Evolutionary conservation across 257 asterid genomes (phyloP).

Genomic region (Leonotis leonurus): DNA sequence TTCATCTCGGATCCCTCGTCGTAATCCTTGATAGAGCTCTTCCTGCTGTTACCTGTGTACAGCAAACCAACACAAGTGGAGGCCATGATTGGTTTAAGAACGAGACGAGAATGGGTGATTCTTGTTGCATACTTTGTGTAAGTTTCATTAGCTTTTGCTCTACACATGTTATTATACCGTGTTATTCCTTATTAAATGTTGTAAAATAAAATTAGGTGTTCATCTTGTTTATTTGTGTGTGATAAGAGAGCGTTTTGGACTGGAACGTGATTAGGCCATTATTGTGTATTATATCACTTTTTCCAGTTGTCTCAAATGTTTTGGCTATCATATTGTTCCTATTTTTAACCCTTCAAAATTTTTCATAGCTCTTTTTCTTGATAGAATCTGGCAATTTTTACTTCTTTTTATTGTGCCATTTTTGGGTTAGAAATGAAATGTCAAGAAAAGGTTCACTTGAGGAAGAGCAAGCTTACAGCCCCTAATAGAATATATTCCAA

Average conservation of each 20-base stretch:
- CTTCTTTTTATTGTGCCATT: too few species aligned
- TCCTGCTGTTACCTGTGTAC: too few species aligned
- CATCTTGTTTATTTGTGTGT: slow-evolving; percentile 10
- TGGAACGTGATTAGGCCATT: background rate
- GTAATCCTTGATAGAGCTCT: background rate
- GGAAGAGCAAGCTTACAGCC: too few species aligned
- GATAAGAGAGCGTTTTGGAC: slow-evolving; percentile 6
- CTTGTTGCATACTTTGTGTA: slow-evolving; percentile 1
- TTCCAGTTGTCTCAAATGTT: background rate
- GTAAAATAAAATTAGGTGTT: slow-evolving; percentile 20
- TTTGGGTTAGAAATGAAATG: too few species aligned
- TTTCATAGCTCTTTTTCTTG: too few species aligned
- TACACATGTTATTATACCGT: slow-evolving; percentile 1
- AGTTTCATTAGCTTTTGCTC: slow-evolving; percentile 21
- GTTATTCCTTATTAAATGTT: slow-evolving; percentile 18
- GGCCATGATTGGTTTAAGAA: background rate
- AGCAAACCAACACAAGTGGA: background rate
- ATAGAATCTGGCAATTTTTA: too few species aligned
- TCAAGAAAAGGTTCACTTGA: too few species aligned
- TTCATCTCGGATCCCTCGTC: too few species aligned
- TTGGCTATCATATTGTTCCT: too few species aligned
- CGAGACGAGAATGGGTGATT: slow-evolving; percentile 1
- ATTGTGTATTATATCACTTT: slow-evolving; percentile 17
- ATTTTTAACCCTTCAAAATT: too few species aligned
- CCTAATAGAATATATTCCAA: too few species aligned